Conservation (phyloP, 371 early-diverging fungal genomes). For the Lichtheimia ramosa region DNA sequence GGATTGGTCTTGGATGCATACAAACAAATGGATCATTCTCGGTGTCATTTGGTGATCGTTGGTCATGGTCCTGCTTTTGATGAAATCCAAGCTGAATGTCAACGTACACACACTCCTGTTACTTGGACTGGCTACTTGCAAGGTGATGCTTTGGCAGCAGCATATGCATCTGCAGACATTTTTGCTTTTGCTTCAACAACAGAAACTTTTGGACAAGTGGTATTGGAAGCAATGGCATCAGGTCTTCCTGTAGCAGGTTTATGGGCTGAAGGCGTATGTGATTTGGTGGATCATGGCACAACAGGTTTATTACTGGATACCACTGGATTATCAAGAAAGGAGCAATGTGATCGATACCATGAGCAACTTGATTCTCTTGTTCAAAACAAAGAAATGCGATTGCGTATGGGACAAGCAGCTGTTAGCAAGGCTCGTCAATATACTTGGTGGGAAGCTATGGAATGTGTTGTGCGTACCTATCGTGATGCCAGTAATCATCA, state of each 20-base stretch:
- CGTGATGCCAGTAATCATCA: slow-evolving; percentile 19
- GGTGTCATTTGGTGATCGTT: slow-evolving; percentile 50
- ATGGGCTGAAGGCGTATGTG: slow-evolving; percentile 44
- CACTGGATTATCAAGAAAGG: slow-evolving; percentile 8
- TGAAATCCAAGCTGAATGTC: slow-evolving; percentile 28
- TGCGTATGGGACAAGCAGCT: slow-evolving; percentile 29
- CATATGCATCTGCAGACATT: slow-evolving; percentile 50
- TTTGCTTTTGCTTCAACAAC: slow-evolving; percentile 50
- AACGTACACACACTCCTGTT: slow-evolving; percentile 23
- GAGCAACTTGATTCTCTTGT: slow-evolving; percentile 20
- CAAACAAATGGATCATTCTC: slow-evolving; percentile 34
- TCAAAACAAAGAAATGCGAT: slow-evolving; percentile 5
- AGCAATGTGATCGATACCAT: slow-evolving; percentile 26
- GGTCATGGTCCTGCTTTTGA: slow-evolving; percentile 51
- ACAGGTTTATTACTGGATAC: slow-evolving; percentile 43
- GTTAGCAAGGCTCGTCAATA: slow-evolving; percentile 27
- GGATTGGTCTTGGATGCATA: slow-evolving; percentile 40
- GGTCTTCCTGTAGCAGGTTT: slow-evolving; percentile 44
- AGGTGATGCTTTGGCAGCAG: slow-evolving; percentile 32
- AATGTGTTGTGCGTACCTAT: slow-evolving; percentile 37
- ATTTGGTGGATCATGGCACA: slow-evolving; percentile 36
- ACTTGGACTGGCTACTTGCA: slow-evolving; percentile 50
- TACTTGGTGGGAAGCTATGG: slow-evolving; percentile 52
- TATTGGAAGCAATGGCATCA: slow-evolving; percentile 50
- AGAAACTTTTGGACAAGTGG: slow-evolving; percentile 55